These are phyloP conservation scores for Chlorella vulgaris DNA, from an alignment of 139 green algal genomes.

Conservation along the genomic window DNA sequence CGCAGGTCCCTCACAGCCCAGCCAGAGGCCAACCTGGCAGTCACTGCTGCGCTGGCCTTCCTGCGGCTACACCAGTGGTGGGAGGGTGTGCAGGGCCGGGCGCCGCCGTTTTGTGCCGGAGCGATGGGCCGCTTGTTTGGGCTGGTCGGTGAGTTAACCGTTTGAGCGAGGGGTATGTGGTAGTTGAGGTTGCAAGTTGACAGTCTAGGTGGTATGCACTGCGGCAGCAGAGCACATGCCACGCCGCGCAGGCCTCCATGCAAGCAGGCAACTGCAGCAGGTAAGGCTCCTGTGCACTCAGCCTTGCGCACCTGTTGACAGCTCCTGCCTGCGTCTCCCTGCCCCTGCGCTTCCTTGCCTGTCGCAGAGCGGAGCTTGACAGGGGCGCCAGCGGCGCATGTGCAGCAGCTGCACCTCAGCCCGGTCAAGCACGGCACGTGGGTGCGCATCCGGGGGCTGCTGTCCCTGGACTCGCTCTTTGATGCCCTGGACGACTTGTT, in stretches of 20 bases:
- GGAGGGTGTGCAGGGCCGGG: conserved; percentile 11
- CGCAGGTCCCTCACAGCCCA: conserved; percentile 32
- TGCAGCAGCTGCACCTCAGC: not conserved
- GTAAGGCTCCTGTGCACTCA: too few species aligned
- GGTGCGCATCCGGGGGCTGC: not conserved
- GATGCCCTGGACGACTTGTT: conserved; percentile 22
- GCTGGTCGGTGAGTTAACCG: not conserved
- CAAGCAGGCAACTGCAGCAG: too few species aligned
- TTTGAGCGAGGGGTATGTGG: not conserved
- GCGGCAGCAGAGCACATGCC: too few species aligned
- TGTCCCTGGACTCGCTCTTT: conserved; percentile 26
- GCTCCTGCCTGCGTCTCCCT: not conserved
- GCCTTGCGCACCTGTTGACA: not conserved
- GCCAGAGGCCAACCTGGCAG: conserved; percentile 52
- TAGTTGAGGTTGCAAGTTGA: too few species aligned
- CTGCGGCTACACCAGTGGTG: conserved; percentile 58
- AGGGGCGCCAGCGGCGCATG: not conserved
- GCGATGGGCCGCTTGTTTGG: not conserved
- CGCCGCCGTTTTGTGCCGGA: conserved; percentile 7
- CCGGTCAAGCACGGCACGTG: not conserved
- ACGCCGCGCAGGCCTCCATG: too few species aligned
- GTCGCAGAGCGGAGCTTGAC: not conserved
- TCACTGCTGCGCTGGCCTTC: conserved; percentile 57
- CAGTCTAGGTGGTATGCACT: too few species aligned
- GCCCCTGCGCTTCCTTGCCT: not conserved